Evolutionary conservation across 192 early-diverging fungal genomes (phyloP).

Genomic region (Coemansia sp.): DNA sequence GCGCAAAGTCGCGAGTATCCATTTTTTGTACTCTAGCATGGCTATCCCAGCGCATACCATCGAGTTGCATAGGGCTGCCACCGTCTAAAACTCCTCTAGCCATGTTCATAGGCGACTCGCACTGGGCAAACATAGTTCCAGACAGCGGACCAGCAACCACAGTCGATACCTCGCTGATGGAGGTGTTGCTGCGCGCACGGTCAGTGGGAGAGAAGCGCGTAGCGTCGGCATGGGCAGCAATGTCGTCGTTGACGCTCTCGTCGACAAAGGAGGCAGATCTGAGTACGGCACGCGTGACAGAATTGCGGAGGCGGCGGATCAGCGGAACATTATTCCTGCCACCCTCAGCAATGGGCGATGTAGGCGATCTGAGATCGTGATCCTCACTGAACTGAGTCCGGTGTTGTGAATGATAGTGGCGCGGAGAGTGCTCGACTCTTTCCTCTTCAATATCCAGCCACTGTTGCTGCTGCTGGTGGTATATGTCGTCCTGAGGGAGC

Average conservation of each 20-base stretch:
- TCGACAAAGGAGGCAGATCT: conserved; percentile 36
- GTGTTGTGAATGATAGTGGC: background rate
- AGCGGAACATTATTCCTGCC: conserved; percentile 4
- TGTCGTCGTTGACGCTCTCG: conserved; percentile 30
- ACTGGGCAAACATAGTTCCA: background rate
- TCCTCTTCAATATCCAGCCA: background rate
- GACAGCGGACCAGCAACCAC: background rate
- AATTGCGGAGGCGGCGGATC: conserved; percentile 22
- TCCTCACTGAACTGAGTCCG: background rate
- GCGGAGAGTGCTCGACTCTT: background rate
- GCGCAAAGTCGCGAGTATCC: background rate
- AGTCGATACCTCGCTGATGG: conserved; percentile 13
- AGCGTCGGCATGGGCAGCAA: conserved; percentile 18
- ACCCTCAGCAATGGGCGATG: background rate
- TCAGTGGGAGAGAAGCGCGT: background rate
- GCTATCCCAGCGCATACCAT: background rate
- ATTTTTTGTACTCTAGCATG: background rate
- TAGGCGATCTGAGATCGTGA: background rate
- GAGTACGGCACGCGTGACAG: conserved; percentile 23
- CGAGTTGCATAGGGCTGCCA: background rate
- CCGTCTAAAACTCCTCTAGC: background rate
- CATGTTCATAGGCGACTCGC: background rate
- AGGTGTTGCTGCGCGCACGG: conserved; percentile 21
- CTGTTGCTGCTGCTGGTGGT: background rate
- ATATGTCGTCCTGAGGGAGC: conserved; percentile 16